Conservation (phyloP, 2,329 filamentous ascomycete genomes). For the Microthyrium microscopicum region DNA sequence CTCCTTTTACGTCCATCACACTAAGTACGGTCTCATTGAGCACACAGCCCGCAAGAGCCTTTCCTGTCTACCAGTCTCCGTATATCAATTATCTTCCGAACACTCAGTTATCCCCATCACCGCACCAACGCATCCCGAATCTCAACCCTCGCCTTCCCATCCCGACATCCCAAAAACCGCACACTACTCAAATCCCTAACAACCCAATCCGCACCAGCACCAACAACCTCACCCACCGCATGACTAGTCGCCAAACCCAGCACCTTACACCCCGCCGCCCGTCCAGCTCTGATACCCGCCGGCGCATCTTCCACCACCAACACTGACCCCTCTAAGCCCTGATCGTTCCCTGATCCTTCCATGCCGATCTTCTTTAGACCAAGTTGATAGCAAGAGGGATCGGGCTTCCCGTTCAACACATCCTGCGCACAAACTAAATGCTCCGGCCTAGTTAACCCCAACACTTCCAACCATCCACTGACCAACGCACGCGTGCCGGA, state of each 20-base stretch:
- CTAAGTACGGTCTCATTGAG: too few species aligned
- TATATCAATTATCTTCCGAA: slow-evolving; percentile 1
- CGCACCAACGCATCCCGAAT: slow-evolving; percentile 42
- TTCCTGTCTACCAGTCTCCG: too few species aligned
- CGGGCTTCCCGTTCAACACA: slow-evolving; percentile 31
- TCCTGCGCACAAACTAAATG: slow-evolving; percentile 33
- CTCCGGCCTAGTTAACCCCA: slow-evolving; percentile 30
- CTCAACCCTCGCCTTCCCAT: slow-evolving; percentile 48
- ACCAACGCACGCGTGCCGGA: slow-evolving; percentile 32
- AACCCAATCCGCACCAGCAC: slow-evolving; percentile 75
- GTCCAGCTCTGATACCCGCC: slow-evolving; percentile 67
- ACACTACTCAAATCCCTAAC: slow-evolving; percentile 65
- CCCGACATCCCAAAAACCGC: slow-evolving; percentile 39
- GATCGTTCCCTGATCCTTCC: slow-evolving; percentile 17
- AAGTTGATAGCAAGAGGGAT: slow-evolving; percentile 31
- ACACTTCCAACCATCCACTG: slow-evolving; percentile 31
- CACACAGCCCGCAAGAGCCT: too few species aligned
- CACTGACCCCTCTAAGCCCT: slow-evolving; percentile 25
- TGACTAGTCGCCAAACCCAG: slow-evolving; percentile 77
- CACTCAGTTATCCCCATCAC: slow-evolving; percentile 7
- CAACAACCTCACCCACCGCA: slow-evolving; percentile 50
- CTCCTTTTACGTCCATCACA: too few species aligned
- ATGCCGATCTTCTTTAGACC: slow-evolving; percentile 26
- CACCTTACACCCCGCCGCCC: slow-evolving; percentile 72
- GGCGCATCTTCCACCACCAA: slow-evolving; percentile 83